Percentiles rank a stretch among this genome's conserved stretches.
Evolutionary conservation across 2,329 filamentous ascomycete species (phyloP).

Genomic region (Ophiostoma sp.): DNA sequence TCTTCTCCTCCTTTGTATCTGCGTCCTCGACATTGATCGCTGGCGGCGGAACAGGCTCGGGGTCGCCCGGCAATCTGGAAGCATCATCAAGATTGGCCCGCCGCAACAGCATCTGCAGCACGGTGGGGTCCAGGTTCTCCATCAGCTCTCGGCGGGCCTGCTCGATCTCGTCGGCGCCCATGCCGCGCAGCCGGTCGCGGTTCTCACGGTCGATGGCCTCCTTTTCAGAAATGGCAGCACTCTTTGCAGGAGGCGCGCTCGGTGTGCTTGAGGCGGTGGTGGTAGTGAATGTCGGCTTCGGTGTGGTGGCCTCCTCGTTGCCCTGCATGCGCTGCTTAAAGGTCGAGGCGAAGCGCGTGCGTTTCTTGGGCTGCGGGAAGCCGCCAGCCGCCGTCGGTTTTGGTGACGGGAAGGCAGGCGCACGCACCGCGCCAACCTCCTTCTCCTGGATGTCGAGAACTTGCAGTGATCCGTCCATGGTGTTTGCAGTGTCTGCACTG

Average conservation of each 20-base stretch:
- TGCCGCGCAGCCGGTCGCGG: conserved; percentile 61
- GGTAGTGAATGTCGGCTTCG: background rate
- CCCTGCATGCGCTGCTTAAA: conserved; percentile 60
- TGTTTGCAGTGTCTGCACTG: background rate
- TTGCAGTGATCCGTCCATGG: conserved; percentile 46
- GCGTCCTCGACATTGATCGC: conserved; percentile 19
- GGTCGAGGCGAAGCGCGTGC: conserved; percentile 59
- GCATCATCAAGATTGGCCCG: conserved; percentile 69
- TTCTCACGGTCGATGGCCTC: conserved; percentile 79
- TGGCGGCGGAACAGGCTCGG: conserved; percentile 16
- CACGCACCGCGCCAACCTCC: conserved; percentile 51
- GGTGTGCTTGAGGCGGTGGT: background rate
- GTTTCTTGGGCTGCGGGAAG: conserved; percentile 84
- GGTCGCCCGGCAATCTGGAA: conserved; percentile 32
- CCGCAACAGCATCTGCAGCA: conserved; percentile 71
- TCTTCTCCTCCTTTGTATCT: conserved; percentile 18
- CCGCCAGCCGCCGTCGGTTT: conserved; percentile 49
- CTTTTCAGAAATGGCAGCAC: conserved; percentile 46
- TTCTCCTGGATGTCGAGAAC: conserved; percentile 78
- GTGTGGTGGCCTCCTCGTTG: conserved; percentile 1
- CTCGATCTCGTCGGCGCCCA: conserved; percentile 78
- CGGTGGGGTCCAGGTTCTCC: conserved; percentile 63
- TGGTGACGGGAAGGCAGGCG: conserved; percentile 58
- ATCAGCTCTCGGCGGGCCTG: conserved; percentile 76
- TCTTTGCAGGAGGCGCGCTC: background rate